These are phyloP conservation scores for Metschnikowia arizonensis DNA, from an alignment of 805 yeast genomes.

Conservation along the genomic window DNA sequence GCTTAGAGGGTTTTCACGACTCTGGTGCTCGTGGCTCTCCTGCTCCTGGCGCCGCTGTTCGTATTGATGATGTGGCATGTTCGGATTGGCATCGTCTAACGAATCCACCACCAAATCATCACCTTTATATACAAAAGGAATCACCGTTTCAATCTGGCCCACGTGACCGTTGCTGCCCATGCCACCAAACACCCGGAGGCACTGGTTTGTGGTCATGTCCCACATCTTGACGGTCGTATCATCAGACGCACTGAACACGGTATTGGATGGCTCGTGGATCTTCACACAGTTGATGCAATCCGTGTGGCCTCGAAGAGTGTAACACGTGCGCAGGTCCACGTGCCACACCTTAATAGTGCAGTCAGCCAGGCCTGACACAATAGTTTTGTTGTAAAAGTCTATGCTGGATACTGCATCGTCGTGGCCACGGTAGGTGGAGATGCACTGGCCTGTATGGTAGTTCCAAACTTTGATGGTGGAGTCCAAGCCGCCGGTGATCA, in stretches of 20 bases:
- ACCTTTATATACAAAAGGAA: conserved; percentile 68
- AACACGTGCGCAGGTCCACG: conserved; percentile 87
- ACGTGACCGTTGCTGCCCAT: conserved; percentile 75
- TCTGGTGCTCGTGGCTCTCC: not conserved
- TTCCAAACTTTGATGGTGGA: conserved; percentile 94
- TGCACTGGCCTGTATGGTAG: conserved; percentile 88
- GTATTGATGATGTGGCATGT: conserved; percentile 14
- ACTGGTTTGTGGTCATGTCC: conserved; percentile 79
- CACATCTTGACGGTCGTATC: conserved; percentile 93
- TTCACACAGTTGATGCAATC: conserved; percentile 91
- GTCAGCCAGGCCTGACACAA: conserved; percentile 93
- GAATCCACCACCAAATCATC: conserved; percentile 51
- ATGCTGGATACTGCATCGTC: conserved; percentile 79
- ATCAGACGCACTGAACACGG: conserved; percentile 84
- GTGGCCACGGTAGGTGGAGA: conserved; percentile 92
- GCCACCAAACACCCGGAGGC: conserved; percentile 77
- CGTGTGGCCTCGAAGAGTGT: conserved; percentile 86
- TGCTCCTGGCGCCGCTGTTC: conserved; percentile 12
- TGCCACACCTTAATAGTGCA: conserved; percentile 94
- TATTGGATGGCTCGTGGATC: conserved; percentile 72
- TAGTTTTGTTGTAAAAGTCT: conserved; percentile 72
- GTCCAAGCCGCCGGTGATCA: conserved; percentile 90
- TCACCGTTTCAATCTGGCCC: conserved; percentile 90
- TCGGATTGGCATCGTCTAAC: conserved; percentile 31
- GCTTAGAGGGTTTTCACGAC: not conserved